These are phyloP conservation scores for Lathyrus aphaca DNA, from an alignment of 306 rosid genomes.

Conservation along the genomic window DNA sequence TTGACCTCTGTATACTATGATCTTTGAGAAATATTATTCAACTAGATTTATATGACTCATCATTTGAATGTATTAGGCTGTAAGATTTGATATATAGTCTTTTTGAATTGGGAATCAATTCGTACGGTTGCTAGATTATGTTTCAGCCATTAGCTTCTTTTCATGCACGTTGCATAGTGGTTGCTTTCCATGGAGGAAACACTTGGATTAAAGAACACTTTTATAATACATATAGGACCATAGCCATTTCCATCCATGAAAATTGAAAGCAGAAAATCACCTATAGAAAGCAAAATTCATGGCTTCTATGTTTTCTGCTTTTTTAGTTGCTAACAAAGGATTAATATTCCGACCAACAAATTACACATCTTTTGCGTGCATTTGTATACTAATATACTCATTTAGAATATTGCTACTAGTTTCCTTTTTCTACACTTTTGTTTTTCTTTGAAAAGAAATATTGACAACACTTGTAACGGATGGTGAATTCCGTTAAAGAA, in stretches of 20 bases:
- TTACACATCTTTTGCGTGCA: background rate
- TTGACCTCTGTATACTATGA: background rate
- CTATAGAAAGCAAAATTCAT: background rate
- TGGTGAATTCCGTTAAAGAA: too few relatives aligned
- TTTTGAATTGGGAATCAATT: too few relatives aligned
- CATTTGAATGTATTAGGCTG: background rate
- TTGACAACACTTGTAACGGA: too few relatives aligned
- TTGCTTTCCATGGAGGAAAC: slow-evolving; percentile 41
- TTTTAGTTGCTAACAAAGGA: background rate
- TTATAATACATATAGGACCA: slow-evolving; percentile 11
- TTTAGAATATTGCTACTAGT: background rate
- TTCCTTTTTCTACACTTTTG: background rate
- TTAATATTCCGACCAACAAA: slow-evolving; percentile 19
- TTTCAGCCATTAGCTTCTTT: too few relatives aligned
- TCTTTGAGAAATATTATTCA: background rate
- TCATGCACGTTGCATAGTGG: slow-evolving; percentile 15
- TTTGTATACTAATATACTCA: background rate
- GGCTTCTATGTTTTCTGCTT: background rate
- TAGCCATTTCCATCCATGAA: slow-evolving; percentile 18
- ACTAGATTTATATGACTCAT: background rate
- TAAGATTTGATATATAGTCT: background rate
- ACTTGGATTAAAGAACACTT: background rate
- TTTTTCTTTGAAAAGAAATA: background rate
- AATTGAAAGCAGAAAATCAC: background rate
- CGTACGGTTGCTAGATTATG: background rate